Base-by-base conservation (phyloP, 1,284 basidiomycete genomes). In the Apiotrichum brassicae region DNA sequence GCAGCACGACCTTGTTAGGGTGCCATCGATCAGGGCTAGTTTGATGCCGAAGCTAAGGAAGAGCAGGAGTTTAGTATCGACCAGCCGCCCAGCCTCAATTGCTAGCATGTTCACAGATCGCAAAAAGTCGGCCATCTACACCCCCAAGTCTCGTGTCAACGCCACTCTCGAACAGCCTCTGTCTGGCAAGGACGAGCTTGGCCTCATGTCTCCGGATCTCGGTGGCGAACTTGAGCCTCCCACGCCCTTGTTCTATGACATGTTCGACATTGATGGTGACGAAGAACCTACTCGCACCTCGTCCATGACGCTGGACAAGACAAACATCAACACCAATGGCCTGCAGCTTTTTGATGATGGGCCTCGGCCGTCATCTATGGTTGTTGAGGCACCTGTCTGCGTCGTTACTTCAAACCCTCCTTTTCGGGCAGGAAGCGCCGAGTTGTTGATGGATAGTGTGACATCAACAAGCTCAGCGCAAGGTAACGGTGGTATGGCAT, bases 171-270 rank as follows among this genome's bases (percentile, higher is more conserved):
- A 30, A 30, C 28, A 49, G 13, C 28, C 20, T 13, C n/a, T 12
- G n/a, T 28, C 28, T 2, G 30, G 14, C 1, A 24, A 46, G 16
- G 42, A 52, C 23, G 45, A 47, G 32, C 6, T 48, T 4, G 5
- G n/a, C 3, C 16, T 5, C 5, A 9, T 7, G 19, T 22, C 30
- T 16, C 4, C 43, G 19, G 3, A 14, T 6, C 12, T 34, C 12
- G n/a, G 13, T 16, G 33, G 4, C 9, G 43, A 35, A 13, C 24
- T 38, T 32, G 43, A 46, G 25, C 34, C 34, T 3, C 43, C 43
- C n/a, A 41, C 18, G 13, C 54, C 54, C 2, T 14, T 49, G 40
- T 56, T 56, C 37, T 56, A 56, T 47, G 54, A 56, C 44, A 52
- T 23, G 30, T 56, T 56, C 25, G 54, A 50, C 32, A 16, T 50